phyloP scores from a whole-genome alignment of 192 early-diverging fungal species.

The Rhizophagus prolifer region DNA sequence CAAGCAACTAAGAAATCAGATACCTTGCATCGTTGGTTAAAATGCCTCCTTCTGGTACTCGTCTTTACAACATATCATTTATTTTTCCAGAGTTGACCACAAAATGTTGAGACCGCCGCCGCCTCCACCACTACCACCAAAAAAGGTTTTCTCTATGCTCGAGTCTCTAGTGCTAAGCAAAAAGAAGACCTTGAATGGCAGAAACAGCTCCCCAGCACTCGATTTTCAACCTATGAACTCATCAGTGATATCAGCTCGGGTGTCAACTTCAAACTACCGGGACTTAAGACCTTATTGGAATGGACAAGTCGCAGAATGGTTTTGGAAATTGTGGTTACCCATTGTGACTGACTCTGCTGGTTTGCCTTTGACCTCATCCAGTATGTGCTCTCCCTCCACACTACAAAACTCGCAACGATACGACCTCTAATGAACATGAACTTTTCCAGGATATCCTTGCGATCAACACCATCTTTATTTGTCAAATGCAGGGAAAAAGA shows the following conservation, averaged over 20 bases:
- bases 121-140: too few relatives aligned
- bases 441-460: neutral
- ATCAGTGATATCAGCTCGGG: neutral
- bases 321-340: conserved; percentile 11
- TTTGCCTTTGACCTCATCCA: neutral
- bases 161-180: too few relatives aligned
- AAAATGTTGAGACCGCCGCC: too few relatives aligned
- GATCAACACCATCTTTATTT: conserved; percentile 11
- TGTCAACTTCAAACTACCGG: neutral
- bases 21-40: too few relatives aligned
- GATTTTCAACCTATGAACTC: neutral
- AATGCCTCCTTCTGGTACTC: too few relatives aligned
- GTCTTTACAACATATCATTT: too few relatives aligned
- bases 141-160: too few relatives aligned
- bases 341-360: neutral
- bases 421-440: neutral
- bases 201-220: too few relatives aligned
- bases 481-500: conserved; percentile 8
- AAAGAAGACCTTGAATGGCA: too few relatives aligned
- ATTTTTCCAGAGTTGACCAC: too few relatives aligned
- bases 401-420: neutral
- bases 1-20: too few relatives aligned
- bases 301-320: neutral
- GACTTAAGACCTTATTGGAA: conserved; percentile 12
- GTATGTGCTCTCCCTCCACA: neutral